Percentiles rank a stretch among this genome's conserved stretches.
phyloP scores from a whole-genome alignment of 2,329 filamentous ascomycete genomes.

The Aureobasidium namibiae region DNA sequence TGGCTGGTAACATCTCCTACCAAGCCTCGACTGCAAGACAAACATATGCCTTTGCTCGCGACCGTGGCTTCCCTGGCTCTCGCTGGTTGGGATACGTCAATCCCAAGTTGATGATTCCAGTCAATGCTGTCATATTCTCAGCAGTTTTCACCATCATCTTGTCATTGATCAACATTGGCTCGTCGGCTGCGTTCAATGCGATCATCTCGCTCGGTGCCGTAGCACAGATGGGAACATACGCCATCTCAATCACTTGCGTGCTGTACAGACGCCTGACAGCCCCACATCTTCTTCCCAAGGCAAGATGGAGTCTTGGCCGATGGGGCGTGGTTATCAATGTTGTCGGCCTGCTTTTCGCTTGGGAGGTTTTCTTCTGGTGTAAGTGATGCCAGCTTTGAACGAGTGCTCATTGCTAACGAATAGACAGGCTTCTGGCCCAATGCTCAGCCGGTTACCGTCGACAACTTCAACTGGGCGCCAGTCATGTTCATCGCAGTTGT shows the following conservation, averaged over 20 bases:
- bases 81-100: constrained; percentile 21
- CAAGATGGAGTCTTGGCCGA: constrained; percentile 31
- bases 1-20: constrained; percentile 29
- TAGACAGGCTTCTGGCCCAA: constrained; percentile 6
- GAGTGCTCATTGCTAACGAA: neutral
- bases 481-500: constrained; percentile 28
- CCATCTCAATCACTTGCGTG: constrained; percentile 33
- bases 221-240: constrained; percentile 34
- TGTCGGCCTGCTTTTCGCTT: constrained; percentile 28
- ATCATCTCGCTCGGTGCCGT: constrained; percentile 31
- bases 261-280: constrained; percentile 31
- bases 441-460: neutral
- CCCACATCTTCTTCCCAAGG: constrained; percentile 30
- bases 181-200: constrained; percentile 15
- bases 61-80: constrained; percentile 33
- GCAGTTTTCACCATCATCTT: constrained; percentile 15
- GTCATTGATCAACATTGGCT: constrained; percentile 19
- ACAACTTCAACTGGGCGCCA: constrained; percentile 28
- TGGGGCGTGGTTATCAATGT: constrained; percentile 32
- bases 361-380: constrained; percentile 29
- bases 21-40: constrained; percentile 26
- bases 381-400: neutral
- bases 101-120: constrained; percentile 11
- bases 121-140: constrained; percentile 16
- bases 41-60: constrained; percentile 35